Evolutionary conservation across 257 asterid species (phyloP).

Genomic region (Haberlea rhodopensis): DNA sequence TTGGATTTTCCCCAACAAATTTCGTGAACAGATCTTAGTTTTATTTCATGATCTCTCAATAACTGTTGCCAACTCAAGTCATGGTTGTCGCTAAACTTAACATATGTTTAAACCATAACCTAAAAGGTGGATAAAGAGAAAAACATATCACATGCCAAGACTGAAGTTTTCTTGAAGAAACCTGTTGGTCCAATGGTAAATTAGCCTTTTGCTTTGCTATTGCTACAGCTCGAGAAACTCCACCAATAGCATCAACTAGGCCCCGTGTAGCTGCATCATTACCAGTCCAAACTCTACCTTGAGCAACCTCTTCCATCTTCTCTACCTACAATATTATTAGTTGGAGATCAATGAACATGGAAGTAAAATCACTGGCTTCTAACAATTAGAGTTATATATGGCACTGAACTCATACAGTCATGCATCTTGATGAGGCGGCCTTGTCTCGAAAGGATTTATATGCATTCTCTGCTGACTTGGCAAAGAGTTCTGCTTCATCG

Average conservation of each 20-base stretch:
- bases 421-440: slow-evolving; percentile 95
- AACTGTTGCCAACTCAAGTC: background rate
- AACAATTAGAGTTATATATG: slow-evolving; percentile 18
- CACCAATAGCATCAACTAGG: slow-evolving; percentile 91
- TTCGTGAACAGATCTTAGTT: background rate
- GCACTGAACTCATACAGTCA: slow-evolving; percentile 59
- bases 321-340: slow-evolving; percentile 49
- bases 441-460: slow-evolving; percentile 83
- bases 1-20: background rate
- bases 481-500: slow-evolving; percentile 92
- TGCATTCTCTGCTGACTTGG: slow-evolving; percentile 77
- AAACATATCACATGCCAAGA: slow-evolving; percentile 7
- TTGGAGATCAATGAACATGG: slow-evolving; percentile 28
- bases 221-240: slow-evolving; percentile 85
- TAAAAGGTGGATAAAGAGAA: background rate
- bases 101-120: slow-evolving; percentile 9
- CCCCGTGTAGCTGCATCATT: slow-evolving; percentile 86
- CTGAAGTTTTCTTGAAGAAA: slow-evolving; percentile 23
- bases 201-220: slow-evolving; percentile 91
- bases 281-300: slow-evolving; percentile 99
- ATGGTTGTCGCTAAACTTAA: background rate
- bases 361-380: slow-evolving; percentile 10
- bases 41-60: background rate
- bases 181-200: slow-evolving; percentile 83
- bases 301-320: slow-evolving; percentile 96